Conservation (phyloP, 495 filamentous ascomycete species). For the Neurospora pannonica region DNA sequence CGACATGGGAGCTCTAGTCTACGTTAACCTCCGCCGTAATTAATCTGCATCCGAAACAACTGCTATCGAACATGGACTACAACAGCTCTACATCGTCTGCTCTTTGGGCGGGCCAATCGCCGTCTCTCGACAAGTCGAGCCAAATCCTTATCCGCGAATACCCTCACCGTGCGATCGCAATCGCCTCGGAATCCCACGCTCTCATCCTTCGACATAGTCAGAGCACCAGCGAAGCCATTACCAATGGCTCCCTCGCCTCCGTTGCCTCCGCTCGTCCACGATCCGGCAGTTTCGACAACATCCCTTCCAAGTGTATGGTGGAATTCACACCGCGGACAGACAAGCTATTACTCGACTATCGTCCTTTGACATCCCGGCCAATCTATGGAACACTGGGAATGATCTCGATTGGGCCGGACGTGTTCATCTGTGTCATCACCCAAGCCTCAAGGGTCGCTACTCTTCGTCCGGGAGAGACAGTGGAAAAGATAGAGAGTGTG, state of each 20-base stretch:
- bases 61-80: conserved; percentile 18
- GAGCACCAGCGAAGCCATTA: conserved; percentile 41
- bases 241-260: conserved; percentile 43
- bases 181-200: conserved; percentile 67
- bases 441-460: conserved; percentile 66
- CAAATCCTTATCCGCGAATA: conserved; percentile 62
- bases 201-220: conserved; percentile 72
- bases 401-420: conserved; percentile 73
- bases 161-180: conserved; percentile 75
- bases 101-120: conserved; percentile 24
- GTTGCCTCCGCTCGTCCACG: conserved; percentile 32
- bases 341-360: conserved; percentile 62
- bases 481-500: conserved; percentile 77
- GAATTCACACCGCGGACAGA: conserved; percentile 65
- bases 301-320: conserved; percentile 64
- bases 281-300: conserved; percentile 23
- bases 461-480: conserved; percentile 75
- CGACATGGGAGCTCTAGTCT: background rate
- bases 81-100: conserved; percentile 13
- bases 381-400: conserved; percentile 85
- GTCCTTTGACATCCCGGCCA: conserved; percentile 57
- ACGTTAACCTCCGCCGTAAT: background rate
- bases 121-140: conserved; percentile 37
- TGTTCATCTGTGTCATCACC: conserved; percentile 89
- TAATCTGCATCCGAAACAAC: background rate